These are phyloP conservation scores for Neurospora pannonica DNA, from an alignment of 495 filamentous ascomycete species.

Conservation along the genomic window DNA sequence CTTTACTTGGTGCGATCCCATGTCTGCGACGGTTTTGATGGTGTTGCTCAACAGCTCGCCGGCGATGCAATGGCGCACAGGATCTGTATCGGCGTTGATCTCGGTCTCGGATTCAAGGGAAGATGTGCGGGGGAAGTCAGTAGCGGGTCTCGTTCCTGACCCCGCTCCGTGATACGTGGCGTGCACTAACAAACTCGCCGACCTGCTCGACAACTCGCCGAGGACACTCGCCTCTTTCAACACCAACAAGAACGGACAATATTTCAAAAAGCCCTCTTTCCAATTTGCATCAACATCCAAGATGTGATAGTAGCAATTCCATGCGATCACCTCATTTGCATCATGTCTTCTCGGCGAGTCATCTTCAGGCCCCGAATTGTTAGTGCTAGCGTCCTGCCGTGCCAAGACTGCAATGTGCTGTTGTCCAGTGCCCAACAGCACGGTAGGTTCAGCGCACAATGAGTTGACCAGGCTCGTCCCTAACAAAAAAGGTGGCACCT, in stretches of 20 bases:
- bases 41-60: neutral
- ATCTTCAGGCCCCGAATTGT: neutral
- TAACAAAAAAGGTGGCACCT: too few relatives aligned
- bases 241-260: rapidly evolving
- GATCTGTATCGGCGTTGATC: neutral
- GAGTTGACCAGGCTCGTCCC: too few relatives aligned
- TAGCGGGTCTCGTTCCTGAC: neutral
- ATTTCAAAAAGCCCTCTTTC: neutral
- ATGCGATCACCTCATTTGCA: neutral
- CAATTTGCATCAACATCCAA: neutral
- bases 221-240: neutral
- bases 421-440: neutral
- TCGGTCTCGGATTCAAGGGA: neutral
- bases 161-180: neutral
- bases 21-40: neutral
- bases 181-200: neutral
- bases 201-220: neutral
- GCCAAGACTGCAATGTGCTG: neutral
- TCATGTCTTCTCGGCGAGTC: neutral
- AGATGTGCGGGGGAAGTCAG: neutral
- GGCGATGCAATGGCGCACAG: neutral
- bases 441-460: neutral
- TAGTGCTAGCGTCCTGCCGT: neutral
- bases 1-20: neutral
- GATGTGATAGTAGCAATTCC: neutral